Conservation (phyloP, 345 rosid species). For the Salix arbutifolia region DNA sequence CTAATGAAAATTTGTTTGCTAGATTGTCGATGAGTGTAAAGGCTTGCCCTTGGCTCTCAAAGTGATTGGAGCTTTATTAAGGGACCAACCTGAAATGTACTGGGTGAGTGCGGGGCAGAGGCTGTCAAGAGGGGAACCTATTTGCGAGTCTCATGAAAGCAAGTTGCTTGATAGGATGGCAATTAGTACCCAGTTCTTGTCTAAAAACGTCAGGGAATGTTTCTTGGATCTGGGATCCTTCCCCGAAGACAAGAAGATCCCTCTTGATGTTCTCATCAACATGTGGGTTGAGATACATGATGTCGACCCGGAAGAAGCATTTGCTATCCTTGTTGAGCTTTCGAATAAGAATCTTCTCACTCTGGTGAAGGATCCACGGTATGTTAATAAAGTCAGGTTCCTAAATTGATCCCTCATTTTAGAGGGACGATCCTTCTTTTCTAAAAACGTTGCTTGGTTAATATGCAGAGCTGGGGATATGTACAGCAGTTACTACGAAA, state of each 20-base stretch:
- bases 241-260: slow-evolving; percentile 91
- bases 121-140: slow-evolving; percentile 66
- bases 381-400: not conserved
- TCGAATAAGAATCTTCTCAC: slow-evolving; percentile 73
- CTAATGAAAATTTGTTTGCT: slow-evolving; percentile 9
- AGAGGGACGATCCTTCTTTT: not conserved
- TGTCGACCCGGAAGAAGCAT: slow-evolving; percentile 56
- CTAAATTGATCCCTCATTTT: not conserved
- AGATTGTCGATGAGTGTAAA: slow-evolving; percentile 79
- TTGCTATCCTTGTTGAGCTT: slow-evolving; percentile 62
- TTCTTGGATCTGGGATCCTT: slow-evolving; percentile 93
- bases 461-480: slow-evolving; percentile 61
- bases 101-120: slow-evolving; percentile 67
- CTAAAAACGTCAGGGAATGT: slow-evolving; percentile 50
- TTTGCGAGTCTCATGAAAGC: slow-evolving; percentile 66
- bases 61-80: slow-evolving; percentile 79
- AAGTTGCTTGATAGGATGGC: slow-evolving; percentile 69
- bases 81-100: slow-evolving; percentile 54
- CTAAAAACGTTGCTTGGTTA: slow-evolving; percentile 7
- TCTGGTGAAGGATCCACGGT: slow-evolving; percentile 77
- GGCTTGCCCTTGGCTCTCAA: slow-evolving; percentile 96
- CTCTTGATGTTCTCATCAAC: slow-evolving; percentile 76
- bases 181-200: slow-evolving; percentile 54
- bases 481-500: slow-evolving; percentile 66
- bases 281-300: slow-evolving; percentile 81